Percentiles rank a stretch among this genome's conserved stretches.
phyloP scores from a whole-genome alignment of 192 early-diverging fungal genomes.

The Umbelopsis sp. region DNA sequence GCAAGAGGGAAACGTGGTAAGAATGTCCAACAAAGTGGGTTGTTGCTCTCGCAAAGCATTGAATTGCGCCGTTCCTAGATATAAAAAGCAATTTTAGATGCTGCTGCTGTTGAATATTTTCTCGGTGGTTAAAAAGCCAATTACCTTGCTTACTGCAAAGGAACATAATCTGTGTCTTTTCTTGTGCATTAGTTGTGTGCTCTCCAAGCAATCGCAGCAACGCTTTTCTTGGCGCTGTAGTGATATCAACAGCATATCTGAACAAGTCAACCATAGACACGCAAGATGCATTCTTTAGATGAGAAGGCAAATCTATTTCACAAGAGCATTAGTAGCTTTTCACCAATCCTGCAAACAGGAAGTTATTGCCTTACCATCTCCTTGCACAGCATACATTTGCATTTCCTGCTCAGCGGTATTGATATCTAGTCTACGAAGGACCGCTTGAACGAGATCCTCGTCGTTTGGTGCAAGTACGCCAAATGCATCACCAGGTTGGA shows the following conservation, averaged over 20 bases:
- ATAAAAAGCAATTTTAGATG: not conserved
- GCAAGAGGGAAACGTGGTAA: constrained; percentile 79
- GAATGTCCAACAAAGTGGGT: constrained; percentile 81
- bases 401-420: constrained; percentile 35
- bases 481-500: constrained; percentile 82
- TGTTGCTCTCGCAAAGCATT: constrained; percentile 65
- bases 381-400: constrained; percentile 43
- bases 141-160: constrained; percentile 78
- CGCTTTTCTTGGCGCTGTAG: constrained; percentile 73
- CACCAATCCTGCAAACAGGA: constrained; percentile 1
- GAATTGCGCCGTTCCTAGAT: constrained; percentile 60
- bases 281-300: constrained; percentile 46
- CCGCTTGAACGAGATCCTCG: constrained; percentile 64
- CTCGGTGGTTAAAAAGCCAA: not conserved
- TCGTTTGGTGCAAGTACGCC: constrained; percentile 89
- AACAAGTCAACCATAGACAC: constrained; percentile 69
- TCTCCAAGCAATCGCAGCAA: constrained; percentile 85
- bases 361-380: constrained; percentile 35
- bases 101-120: not conserved
- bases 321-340: not conserved
- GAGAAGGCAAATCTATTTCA: constrained; percentile 51
- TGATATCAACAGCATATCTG: constrained; percentile 76
- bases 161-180: constrained; percentile 79
- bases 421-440: constrained; percentile 64
- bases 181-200: constrained; percentile 63